These are phyloP conservation scores for Vinca major DNA, from an alignment of 305 asterid species.

Conservation along the genomic window DNA sequence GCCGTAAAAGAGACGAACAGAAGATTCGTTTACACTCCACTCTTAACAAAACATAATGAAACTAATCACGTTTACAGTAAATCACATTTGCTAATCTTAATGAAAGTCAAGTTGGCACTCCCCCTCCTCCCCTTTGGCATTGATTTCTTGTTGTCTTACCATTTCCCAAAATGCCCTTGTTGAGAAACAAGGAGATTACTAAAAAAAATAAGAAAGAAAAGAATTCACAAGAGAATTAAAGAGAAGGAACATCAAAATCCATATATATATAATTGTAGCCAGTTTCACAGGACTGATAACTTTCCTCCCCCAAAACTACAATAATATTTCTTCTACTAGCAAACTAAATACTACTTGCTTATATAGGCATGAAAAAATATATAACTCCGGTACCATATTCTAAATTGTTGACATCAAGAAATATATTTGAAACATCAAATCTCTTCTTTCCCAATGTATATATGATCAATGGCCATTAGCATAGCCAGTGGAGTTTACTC, in stretches of 20 bases:
- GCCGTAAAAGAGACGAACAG: too few species aligned
- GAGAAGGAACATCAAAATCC: constrained; percentile 15
- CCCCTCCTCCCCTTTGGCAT: too few species aligned
- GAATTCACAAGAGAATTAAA: not conserved
- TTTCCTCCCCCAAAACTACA: constrained; percentile 15
- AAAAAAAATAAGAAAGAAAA: too few species aligned
- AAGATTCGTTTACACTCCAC: too few species aligned
- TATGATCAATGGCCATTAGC: constrained; percentile 35
- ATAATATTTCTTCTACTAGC: constrained; percentile 3
- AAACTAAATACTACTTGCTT: not conserved
- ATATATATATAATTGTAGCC: constrained; percentile 8
- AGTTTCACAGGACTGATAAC: constrained; percentile 20
- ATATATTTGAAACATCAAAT: constrained; percentile 15
- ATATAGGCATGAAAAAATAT: too few species aligned
- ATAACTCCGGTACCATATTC: constrained; percentile 17
- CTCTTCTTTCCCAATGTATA: not conserved
- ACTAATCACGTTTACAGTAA: too few species aligned
- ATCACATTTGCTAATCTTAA: too few species aligned
- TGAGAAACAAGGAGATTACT: not conserved
- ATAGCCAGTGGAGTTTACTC: constrained; percentile 29
- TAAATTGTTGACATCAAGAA: constrained; percentile 20
- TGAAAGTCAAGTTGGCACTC: too few species aligned
- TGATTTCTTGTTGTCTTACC: not conserved
- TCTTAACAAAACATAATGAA: too few species aligned
- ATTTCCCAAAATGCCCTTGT: not conserved